These are phyloP conservation scores for Xerocomellus intermedius DNA, from an alignment of 768 basidiomycete species.

Conservation along the genomic window DNA sequence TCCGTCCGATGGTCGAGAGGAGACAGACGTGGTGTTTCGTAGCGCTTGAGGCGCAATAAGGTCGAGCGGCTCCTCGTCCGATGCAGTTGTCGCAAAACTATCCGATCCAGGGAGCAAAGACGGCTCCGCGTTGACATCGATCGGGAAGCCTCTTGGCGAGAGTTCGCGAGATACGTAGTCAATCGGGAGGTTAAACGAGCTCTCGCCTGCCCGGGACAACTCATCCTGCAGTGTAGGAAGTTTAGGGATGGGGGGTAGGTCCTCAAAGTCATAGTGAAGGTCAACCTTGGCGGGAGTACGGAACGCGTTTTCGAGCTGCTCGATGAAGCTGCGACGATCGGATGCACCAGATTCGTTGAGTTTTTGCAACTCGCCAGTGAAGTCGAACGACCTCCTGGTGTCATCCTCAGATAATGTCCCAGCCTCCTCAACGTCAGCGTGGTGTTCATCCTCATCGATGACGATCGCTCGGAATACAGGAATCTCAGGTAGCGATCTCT, in stretches of 20 bases:
- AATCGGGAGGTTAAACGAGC: slow-evolving; percentile 19
- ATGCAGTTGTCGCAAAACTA: slow-evolving; percentile 26
- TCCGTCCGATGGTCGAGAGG: slow-evolving; percentile 56
- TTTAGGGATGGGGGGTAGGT: slow-evolving; percentile 53
- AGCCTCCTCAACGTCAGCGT: slow-evolving; percentile 41
- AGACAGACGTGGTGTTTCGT: slow-evolving; percentile 32
- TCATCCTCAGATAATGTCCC: slow-evolving; percentile 53
- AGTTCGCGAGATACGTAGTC: slow-evolving; percentile 18
- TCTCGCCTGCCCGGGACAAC: slow-evolving; percentile 22
- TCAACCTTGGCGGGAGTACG: slow-evolving; percentile 71
- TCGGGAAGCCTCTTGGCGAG: slow-evolving; percentile 13
- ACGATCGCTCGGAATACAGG: slow-evolving; percentile 46
- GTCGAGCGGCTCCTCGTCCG: slow-evolving; percentile 34
- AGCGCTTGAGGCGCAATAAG: slow-evolving; percentile 15
- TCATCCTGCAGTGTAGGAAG: slow-evolving; percentile 39
- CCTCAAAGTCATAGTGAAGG: slow-evolving; percentile 47
- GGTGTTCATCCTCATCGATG: slow-evolving; percentile 44
- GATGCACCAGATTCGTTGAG: slow-evolving; percentile 70
- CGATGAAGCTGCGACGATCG: slow-evolving; percentile 73
- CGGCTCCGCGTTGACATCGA: slow-evolving; percentile 22
- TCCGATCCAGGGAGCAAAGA: slow-evolving; percentile 39
- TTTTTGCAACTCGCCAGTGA: slow-evolving; percentile 72
- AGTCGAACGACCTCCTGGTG: slow-evolving; percentile 81
- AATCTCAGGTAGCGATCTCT: slow-evolving; percentile 20
- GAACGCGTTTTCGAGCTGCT: slow-evolving; percentile 80